Conservation (phyloP, 768 basidiomycete species). For the Royoungia palumana region DNA sequence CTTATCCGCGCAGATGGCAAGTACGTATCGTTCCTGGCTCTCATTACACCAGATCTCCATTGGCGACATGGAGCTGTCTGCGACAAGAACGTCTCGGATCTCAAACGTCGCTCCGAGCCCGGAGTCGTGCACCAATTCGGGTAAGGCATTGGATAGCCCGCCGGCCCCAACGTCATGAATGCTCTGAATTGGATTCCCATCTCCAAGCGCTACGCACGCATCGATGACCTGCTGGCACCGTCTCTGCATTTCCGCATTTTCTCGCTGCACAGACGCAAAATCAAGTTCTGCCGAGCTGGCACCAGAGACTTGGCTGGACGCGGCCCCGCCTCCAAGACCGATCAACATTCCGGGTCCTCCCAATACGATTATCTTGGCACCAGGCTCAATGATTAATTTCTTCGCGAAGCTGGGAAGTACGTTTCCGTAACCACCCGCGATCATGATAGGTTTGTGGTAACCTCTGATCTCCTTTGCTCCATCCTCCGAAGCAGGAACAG, state of each 20-base stretch:
- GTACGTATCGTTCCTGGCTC: conserved; percentile 94
- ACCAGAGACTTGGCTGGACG: conserved; percentile 90
- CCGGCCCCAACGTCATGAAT: conserved; percentile 99
- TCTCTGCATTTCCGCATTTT: conserved; percentile 98
- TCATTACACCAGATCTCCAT: conserved; percentile 99
- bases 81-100: conserved; percentile 89
- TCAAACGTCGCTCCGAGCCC: conserved; percentile 89
- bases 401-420: conserved; percentile 80
- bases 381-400: conserved; percentile 74
- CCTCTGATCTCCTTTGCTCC: conserved; percentile 70
- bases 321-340: conserved; percentile 95
- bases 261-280: conserved; percentile 96
- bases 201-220: conserved; percentile 64
- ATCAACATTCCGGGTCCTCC: conserved; percentile 97
- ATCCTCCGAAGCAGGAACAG: conserved; percentile 53
- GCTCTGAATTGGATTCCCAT: conserved; percentile 80
- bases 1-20: conserved; percentile 73
- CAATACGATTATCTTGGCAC: conserved; percentile 86
- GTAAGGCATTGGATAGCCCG: conserved; percentile 92
- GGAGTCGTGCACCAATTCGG: conserved; percentile 95
- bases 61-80: conserved; percentile 91
- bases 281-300: conserved; percentile 90
- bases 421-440: conserved; percentile 95
- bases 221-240: conserved; percentile 98
- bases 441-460: conserved; percentile 99